Conservation (phyloP, 75 land plant species). For the Picea sitchensis region DNA sequence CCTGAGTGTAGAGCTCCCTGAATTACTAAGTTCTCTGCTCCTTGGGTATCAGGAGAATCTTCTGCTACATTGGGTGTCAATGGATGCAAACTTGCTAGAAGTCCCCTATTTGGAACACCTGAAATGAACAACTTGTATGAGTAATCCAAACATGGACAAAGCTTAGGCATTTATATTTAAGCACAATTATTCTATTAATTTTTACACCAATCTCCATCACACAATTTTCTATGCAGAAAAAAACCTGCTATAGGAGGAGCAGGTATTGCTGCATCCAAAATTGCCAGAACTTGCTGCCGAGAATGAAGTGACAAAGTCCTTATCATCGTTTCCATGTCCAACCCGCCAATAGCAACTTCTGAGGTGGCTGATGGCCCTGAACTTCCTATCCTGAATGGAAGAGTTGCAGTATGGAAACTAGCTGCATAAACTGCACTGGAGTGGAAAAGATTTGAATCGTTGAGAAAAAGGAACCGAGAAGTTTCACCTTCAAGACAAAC, state of each 20-base stretch:
- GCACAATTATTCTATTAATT: background rate
- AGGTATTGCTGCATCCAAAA: constrained; percentile 74
- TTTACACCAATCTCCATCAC: background rate
- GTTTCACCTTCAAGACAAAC: constrained; percentile 43
- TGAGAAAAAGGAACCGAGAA: constrained; percentile 36
- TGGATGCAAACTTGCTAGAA: constrained; percentile 46
- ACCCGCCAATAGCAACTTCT: constrained; percentile 42
- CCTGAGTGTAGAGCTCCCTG: constrained; percentile 75
- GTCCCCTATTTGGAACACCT: constrained; percentile 21
- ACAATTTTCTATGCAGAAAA: constrained; percentile 2
- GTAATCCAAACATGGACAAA: background rate
- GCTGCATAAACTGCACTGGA: constrained; percentile 93
- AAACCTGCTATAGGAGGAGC: constrained; percentile 69
- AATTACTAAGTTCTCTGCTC: constrained; percentile 49
- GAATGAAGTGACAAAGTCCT: constrained; percentile 52
- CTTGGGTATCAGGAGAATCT: constrained; percentile 33
- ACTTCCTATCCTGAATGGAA: constrained; percentile 77
- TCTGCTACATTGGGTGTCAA: constrained; percentile 64
- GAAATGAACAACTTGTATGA: constrained; percentile 3
- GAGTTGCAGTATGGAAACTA: constrained; percentile 55
- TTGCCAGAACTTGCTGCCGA: constrained; percentile 56
- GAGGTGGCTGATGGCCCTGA: constrained; percentile 43
- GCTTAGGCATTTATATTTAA: background rate
- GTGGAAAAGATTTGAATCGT: constrained; percentile 77
- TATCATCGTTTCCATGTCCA: constrained; percentile 51